Conservation (phyloP, 441 rosid species). For the Bruguiera hainesii region DNA sequence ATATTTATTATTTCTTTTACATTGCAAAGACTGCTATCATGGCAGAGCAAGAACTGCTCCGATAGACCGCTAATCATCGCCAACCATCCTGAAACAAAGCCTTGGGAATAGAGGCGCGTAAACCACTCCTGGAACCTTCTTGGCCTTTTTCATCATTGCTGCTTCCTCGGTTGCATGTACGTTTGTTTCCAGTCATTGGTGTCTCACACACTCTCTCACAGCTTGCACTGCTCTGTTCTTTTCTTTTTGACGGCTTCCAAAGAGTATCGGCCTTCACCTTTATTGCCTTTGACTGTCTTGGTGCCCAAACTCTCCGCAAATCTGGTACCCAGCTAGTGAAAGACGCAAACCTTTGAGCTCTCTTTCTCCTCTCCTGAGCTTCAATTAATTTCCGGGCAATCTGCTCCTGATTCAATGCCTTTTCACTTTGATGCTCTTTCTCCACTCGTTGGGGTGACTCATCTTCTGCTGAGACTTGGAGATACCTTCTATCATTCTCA, state of each 20-base stretch:
- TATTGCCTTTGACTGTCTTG: slow-evolving; percentile 45
- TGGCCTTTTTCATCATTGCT: slow-evolving; percentile 26
- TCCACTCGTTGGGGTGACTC: slow-evolving; percentile 27
- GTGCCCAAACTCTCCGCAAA: slow-evolving; percentile 88
- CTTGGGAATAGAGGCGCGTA: slow-evolving; percentile 38
- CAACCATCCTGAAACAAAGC: slow-evolving; percentile 65
- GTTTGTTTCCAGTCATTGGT: slow-evolving; percentile 50
- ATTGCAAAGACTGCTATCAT: background rate
- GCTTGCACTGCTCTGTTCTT: slow-evolving; percentile 33
- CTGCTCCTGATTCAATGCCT: slow-evolving; percentile 25
- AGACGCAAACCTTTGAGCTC: slow-evolving; percentile 74
- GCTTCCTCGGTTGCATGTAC: slow-evolving; percentile 25
- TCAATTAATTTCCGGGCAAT: slow-evolving; percentile 45
- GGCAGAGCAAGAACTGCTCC: background rate
- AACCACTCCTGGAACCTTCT: slow-evolving; percentile 20
- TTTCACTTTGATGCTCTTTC: slow-evolving; percentile 26
- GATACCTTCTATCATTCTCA: slow-evolving; percentile 15
- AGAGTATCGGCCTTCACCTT: slow-evolving; percentile 30
- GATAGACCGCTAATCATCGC: background rate
- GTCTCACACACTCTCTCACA: slow-evolving; percentile 75
- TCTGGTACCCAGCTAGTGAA: slow-evolving; percentile 84
- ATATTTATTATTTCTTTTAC: too few relatives aligned
- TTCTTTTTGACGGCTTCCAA: slow-evolving; percentile 48
- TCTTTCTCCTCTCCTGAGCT: slow-evolving; percentile 70
- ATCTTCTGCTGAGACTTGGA: slow-evolving; percentile 29